Percentiles rank a stretch among this genome's conserved stretches.
Evolutionary conservation across 1,139 yeast genomes (phyloP).

Genomic region (Petasospora rhodanensis): DNA sequence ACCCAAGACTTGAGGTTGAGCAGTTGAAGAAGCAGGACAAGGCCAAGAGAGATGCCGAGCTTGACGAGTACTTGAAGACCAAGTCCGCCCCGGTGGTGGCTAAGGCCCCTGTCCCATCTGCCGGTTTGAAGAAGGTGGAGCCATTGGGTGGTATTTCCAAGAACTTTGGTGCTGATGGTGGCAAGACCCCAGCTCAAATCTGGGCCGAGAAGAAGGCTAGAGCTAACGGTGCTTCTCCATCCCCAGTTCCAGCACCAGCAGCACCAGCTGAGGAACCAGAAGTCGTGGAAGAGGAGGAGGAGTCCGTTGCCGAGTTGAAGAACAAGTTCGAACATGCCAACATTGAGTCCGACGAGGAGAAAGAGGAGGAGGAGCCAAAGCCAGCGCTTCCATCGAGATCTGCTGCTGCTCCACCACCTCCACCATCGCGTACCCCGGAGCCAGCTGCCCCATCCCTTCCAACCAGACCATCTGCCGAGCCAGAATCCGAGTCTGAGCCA

Average conservation of each 20-base stretch:
- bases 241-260: constrained; percentile 15
- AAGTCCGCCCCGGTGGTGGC: constrained; percentile 41
- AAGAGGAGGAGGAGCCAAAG: constrained; percentile 19
- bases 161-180: constrained; percentile 67
- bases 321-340: constrained; percentile 31
- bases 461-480: constrained; percentile 15
- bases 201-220: constrained; percentile 80
- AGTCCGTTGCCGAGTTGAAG: constrained; percentile 30
- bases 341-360: constrained; percentile 26
- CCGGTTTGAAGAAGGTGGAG: constrained; percentile 37
- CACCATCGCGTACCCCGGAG: constrained; percentile 14
- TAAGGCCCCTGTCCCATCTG: constrained; percentile 40
- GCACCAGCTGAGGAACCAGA: constrained; percentile 17
- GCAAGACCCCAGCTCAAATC: constrained; percentile 90
- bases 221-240: constrained; percentile 31
- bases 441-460: constrained; percentile 35
- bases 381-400: constrained; percentile 14
- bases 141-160: constrained; percentile 62
- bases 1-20: constrained; percentile 36
- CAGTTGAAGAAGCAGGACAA: constrained; percentile 41
- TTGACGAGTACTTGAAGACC: constrained; percentile 41
- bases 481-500: constrained; percentile 22
- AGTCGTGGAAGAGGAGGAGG: constrained; percentile 23
- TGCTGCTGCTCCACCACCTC: constrained; percentile 12
- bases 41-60: constrained; percentile 39